Conservation (phyloP, 2,329 filamentous ascomycete genomes). For the Monilinia polystroma region DNA sequence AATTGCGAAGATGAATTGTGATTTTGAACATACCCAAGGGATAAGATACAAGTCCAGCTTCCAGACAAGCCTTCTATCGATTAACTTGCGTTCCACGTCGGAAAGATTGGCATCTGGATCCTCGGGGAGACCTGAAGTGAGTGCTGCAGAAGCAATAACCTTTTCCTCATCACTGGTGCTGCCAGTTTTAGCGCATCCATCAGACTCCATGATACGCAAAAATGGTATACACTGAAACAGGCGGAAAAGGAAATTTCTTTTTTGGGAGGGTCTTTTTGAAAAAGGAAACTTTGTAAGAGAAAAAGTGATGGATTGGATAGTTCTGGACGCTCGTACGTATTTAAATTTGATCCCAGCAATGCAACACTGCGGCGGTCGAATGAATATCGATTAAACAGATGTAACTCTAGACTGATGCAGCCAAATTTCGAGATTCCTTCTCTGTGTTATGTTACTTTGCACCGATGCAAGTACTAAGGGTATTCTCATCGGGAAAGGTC, state of each 20-base stretch:
- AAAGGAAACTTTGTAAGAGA: neutral
- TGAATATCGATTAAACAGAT: neutral
- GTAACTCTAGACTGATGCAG: slow-evolving; percentile 8
- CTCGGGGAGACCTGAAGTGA: slow-evolving; percentile 25
- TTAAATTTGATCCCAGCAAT: neutral
- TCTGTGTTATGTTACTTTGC: slow-evolving; percentile 19
- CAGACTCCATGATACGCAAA: slow-evolving; percentile 16
- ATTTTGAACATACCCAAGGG: slow-evolving; percentile 49
- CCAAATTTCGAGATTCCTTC: slow-evolving; percentile 6
- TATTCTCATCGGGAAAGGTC: neutral
- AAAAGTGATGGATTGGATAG: neutral
- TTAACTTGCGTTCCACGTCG: slow-evolving; percentile 58
- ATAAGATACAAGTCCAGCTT: slow-evolving; percentile 62
- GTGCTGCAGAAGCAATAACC: slow-evolving; percentile 1
- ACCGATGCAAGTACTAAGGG: slow-evolving; percentile 17
- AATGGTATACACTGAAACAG: neutral
- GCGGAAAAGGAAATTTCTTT: neutral
- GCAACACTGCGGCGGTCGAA: slow-evolving; percentile 1
- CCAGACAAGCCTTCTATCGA: slow-evolving; percentile 60
- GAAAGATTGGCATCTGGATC: slow-evolving; percentile 66
- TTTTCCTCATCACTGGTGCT: slow-evolving; percentile 23
- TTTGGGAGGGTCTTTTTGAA: too few relatives aligned
- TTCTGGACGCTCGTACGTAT: neutral
- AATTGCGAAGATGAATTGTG: neutral
- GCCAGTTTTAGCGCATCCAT: slow-evolving; percentile 6